phyloP scores from a whole-genome alignment of 495 filamentous ascomycete species.

The Penicillium ucsense region DNA sequence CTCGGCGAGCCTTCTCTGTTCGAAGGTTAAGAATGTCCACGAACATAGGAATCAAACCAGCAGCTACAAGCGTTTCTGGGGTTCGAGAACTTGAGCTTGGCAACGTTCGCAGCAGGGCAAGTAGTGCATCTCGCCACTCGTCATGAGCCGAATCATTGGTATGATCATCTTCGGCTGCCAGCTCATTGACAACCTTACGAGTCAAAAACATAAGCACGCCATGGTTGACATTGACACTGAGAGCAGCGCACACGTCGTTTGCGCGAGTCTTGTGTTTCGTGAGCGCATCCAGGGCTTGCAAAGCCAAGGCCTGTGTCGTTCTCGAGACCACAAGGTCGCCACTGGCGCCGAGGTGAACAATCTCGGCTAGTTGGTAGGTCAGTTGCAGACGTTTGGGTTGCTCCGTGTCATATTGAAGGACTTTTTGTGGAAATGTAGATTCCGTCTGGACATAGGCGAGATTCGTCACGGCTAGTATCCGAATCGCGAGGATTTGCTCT shows the following conservation, averaged over 20 bases:
- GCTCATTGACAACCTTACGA: slow-evolving; percentile 75
- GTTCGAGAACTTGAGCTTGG: slow-evolving; percentile 58
- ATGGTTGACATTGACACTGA: slow-evolving; percentile 91
- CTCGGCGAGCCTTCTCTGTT: slow-evolving; percentile 70
- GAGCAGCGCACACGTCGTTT: slow-evolving; percentile 70
- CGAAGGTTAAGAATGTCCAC: slow-evolving; percentile 82
- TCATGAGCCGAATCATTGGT: slow-evolving; percentile 54
- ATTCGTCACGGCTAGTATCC: slow-evolving; percentile 83
- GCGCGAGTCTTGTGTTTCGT: slow-evolving; percentile 67
- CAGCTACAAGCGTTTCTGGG: slow-evolving; percentile 65
- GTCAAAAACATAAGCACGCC: slow-evolving; percentile 92
- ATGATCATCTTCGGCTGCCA: slow-evolving; percentile 50
- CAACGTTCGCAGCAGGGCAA: slow-evolving; percentile 69
- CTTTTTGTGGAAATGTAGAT: slow-evolving; percentile 66
- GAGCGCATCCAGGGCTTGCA: slow-evolving; percentile 72
- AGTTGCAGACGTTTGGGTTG: slow-evolving; percentile 84
- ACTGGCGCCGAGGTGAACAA: slow-evolving; percentile 67
- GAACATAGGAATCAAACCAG: slow-evolving; percentile 79
- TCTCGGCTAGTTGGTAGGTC: slow-evolving; percentile 80
- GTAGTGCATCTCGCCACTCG: slow-evolving; percentile 82
- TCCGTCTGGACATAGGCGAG: slow-evolving; percentile 83
- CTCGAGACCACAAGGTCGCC: slow-evolving; percentile 57
- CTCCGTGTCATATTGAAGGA: slow-evolving; percentile 80
- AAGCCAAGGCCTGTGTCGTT: slow-evolving; percentile 71
- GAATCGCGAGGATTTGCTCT: slow-evolving; percentile 68